Conservation (phyloP, 2,329 filamentous ascomycete genomes). For the Kalmusia sp. region DNA sequence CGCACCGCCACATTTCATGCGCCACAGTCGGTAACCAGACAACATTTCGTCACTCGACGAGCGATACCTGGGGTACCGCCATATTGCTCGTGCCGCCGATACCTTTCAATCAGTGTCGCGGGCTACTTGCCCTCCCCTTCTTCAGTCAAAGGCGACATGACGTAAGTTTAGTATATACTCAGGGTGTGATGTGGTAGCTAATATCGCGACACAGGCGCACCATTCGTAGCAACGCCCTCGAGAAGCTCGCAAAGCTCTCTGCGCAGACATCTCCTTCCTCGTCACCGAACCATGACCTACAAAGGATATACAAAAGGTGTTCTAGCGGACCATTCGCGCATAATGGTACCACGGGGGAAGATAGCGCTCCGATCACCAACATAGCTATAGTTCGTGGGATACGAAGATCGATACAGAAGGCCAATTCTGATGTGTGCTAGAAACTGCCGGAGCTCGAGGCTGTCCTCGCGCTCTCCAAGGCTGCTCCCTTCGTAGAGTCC, state of each 20-base stretch:
- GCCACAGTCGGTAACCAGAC: background rate
- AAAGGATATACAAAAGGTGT: conserved; percentile 51
- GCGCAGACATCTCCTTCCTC: conserved; percentile 43
- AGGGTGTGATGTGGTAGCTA: background rate
- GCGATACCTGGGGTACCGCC: background rate
- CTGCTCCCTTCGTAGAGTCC: conserved; percentile 76
- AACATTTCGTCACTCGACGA: background rate
- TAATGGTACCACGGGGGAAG: conserved; percentile 17
- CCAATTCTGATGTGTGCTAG: conserved; percentile 52
- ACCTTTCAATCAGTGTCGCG: background rate
- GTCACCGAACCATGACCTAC: conserved; percentile 46
- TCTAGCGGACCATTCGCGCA: conserved; percentile 19
- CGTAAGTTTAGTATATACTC: background rate
- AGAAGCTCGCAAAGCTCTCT: conserved; percentile 58
- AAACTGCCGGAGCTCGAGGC: conserved; percentile 91
- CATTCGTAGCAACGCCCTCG: conserved; percentile 57
- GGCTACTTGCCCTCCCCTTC: background rate
- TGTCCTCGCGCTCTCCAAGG: conserved; percentile 87
- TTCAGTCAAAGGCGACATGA: background rate
- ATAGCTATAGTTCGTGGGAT: conserved; percentile 46
- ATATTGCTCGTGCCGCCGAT: background rate
- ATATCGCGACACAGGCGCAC: conserved; percentile 29
- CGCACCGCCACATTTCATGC: background rate
- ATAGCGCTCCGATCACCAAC: conserved; percentile 22
- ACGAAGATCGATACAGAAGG: background rate